These are phyloP conservation scores for Xylaria hypoxylon DNA, from an alignment of 2,329 filamentous ascomycete genomes.

Conservation along the genomic window DNA sequence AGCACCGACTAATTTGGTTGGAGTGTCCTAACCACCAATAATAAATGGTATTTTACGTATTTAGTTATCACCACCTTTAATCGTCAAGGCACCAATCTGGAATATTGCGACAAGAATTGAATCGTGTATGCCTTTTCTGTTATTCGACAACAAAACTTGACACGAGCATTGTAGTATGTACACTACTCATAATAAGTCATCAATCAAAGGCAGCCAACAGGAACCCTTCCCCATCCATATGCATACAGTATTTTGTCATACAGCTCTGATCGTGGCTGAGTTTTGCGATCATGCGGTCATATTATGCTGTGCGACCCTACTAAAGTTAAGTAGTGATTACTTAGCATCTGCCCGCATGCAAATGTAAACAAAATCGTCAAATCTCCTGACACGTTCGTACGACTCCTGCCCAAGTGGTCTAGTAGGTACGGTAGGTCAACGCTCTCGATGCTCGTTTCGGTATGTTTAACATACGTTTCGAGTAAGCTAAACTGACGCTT, in stretches of 20 bases:
- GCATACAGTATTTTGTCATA: not conserved
- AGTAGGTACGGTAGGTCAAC: not conserved
- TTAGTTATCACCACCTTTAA: too few species aligned
- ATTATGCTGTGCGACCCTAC: constrained; percentile 6
- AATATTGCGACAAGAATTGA: too few species aligned
- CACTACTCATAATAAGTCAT: not conserved
- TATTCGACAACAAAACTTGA: too few species aligned
- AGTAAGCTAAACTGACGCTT: constrained; percentile 2
- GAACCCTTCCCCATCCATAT: constrained; percentile 5
- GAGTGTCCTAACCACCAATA: too few species aligned
- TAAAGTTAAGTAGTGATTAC: too few species aligned
- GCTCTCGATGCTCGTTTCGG: not conserved
- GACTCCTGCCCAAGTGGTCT: constrained; percentile 9
- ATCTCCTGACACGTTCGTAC: not conserved
- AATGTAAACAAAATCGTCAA: not conserved
- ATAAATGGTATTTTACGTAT: too few species aligned
- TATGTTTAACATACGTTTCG: not conserved
- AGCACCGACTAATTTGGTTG: too few species aligned
- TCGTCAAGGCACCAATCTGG: too few species aligned
- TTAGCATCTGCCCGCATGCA: not conserved
- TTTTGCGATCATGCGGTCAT: constrained; percentile 15
- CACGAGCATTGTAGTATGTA: not conserved
- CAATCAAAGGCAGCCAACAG: constrained; percentile 1
- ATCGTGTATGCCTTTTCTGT: too few species aligned
- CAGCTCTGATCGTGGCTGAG: not conserved